These are phyloP conservation scores for Talaromyces liani DNA, from an alignment of 495 filamentous ascomycete genomes.

Conservation along the genomic window DNA sequence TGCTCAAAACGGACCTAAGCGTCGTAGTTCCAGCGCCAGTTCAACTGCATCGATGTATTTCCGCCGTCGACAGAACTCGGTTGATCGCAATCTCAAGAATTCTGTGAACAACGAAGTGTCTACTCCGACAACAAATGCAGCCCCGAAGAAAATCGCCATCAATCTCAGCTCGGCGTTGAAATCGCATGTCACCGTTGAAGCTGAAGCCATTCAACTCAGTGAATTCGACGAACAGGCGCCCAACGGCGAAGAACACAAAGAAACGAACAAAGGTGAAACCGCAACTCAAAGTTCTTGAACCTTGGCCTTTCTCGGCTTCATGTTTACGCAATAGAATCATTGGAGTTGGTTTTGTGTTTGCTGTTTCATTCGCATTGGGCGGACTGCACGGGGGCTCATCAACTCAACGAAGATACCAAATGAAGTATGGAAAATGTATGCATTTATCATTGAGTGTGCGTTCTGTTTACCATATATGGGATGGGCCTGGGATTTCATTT, in stretches of 20 bases:
- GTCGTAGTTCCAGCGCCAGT: slow-evolving; percentile 46
- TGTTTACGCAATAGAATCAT: slow-evolving; percentile 4
- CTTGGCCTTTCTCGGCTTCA: not conserved
- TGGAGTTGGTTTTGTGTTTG: slow-evolving; percentile 1
- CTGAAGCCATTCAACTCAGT: slow-evolving; percentile 7
- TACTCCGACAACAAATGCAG: slow-evolving; percentile 21
- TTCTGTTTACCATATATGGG: not conserved
- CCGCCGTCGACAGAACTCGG: slow-evolving; percentile 35
- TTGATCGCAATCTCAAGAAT: slow-evolving; percentile 19
- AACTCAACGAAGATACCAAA: slow-evolving; percentile 4
- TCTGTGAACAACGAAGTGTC: slow-evolving; percentile 16
- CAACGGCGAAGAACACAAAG: not conserved
- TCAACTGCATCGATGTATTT: slow-evolving; percentile 25
- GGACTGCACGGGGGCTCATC: not conserved
- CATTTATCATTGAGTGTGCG: slow-evolving; percentile 8
- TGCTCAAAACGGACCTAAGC: slow-evolving; percentile 50
- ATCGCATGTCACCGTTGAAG: slow-evolving; percentile 7
- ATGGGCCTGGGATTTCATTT: not conserved
- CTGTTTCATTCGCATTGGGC: slow-evolving; percentile 11
- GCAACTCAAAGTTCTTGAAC: not conserved
- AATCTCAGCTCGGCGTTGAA: slow-evolving; percentile 24
- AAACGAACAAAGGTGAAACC: not conserved
- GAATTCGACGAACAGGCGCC: not conserved
- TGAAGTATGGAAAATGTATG: slow-evolving; percentile 13
- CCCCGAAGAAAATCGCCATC: slow-evolving; percentile 46